These are phyloP conservation scores for Sporothrix humicola DNA, from an alignment of 2,329 filamentous ascomycete genomes.

Conservation along the genomic window DNA sequence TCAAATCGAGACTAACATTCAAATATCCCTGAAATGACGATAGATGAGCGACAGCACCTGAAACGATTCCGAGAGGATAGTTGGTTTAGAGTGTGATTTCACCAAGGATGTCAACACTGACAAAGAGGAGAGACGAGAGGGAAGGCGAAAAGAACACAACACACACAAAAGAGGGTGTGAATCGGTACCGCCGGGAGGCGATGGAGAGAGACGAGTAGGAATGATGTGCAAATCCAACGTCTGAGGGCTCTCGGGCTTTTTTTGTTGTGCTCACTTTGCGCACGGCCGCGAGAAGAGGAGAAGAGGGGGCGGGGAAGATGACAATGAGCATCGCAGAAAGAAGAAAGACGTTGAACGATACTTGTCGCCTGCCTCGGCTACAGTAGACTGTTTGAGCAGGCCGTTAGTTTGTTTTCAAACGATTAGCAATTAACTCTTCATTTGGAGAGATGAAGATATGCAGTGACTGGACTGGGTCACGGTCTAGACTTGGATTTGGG, in stretches of 20 bases:
- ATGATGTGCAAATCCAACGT: background rate
- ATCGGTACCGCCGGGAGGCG: conserved; percentile 17
- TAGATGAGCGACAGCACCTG: background rate
- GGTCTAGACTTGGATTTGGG: no score
- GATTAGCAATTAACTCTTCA: no score
- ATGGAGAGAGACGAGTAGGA: background rate
- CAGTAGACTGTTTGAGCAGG: background rate
- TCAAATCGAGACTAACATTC: no score
- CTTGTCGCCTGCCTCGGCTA: background rate
- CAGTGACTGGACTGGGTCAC: no score
- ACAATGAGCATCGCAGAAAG: background rate
- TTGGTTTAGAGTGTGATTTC: background rate
- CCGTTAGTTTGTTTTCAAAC: background rate
- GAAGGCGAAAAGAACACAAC: background rate
- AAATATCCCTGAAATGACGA: background rate
- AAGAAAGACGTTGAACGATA: background rate
- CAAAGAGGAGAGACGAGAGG: background rate
- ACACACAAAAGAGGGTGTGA: background rate
- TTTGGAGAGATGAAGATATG: background rate
- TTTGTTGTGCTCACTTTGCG: background rate
- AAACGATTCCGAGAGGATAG: background rate
- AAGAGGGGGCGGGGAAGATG: background rate
- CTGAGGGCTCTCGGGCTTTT: conserved; percentile 28
- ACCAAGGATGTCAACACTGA: no score
- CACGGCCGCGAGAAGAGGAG: conserved; percentile 4